These are phyloP conservation scores for Sugiyamaella mastotermitis DNA, from an alignment of 805 yeast species.

Conservation along the genomic window DNA sequence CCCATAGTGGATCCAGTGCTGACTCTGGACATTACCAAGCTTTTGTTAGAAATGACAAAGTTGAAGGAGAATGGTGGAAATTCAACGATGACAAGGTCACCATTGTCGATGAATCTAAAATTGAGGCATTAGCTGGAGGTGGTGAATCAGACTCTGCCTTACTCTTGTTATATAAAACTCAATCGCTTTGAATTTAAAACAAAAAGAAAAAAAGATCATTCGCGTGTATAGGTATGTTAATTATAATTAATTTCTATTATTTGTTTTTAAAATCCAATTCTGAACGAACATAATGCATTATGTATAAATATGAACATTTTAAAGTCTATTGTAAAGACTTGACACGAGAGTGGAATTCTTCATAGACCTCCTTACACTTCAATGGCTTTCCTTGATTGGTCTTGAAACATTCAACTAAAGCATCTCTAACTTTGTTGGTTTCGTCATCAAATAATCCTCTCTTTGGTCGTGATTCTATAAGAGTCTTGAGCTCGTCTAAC, in stretches of 20 bases:
- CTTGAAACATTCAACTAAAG: slow-evolving; percentile 27
- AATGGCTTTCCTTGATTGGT: slow-evolving; percentile 27
- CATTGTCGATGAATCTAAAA: slow-evolving; percentile 69
- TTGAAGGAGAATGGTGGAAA: slow-evolving; percentile 82
- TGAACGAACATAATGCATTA: no score
- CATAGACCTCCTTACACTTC: slow-evolving; percentile 29
- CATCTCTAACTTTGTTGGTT: slow-evolving; percentile 23
- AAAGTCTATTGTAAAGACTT: no score
- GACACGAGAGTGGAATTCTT: slow-evolving; percentile 20
- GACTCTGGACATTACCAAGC: slow-evolving; percentile 98
- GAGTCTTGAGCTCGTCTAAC: slow-evolving; percentile 26
- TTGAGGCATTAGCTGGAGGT: slow-evolving; percentile 89
- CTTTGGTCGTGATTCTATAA: slow-evolving; percentile 28
- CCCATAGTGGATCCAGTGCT: slow-evolving; percentile 93
- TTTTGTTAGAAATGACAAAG: slow-evolving; percentile 60
- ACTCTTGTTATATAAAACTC: slow-evolving; percentile 77
- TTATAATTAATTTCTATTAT: no score
- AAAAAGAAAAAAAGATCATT: no score
- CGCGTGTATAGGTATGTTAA: no score
- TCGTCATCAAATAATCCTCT: slow-evolving; percentile 26
- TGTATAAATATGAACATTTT: no score
- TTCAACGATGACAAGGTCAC: slow-evolving; percentile 90
- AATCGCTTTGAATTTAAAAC: no score
- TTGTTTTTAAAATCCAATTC: no score
- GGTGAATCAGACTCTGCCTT: slow-evolving; percentile 96